These are phyloP conservation scores for Alnus glutinosa DNA, from an alignment of 306 rosid genomes.

Conservation along the genomic window DNA sequence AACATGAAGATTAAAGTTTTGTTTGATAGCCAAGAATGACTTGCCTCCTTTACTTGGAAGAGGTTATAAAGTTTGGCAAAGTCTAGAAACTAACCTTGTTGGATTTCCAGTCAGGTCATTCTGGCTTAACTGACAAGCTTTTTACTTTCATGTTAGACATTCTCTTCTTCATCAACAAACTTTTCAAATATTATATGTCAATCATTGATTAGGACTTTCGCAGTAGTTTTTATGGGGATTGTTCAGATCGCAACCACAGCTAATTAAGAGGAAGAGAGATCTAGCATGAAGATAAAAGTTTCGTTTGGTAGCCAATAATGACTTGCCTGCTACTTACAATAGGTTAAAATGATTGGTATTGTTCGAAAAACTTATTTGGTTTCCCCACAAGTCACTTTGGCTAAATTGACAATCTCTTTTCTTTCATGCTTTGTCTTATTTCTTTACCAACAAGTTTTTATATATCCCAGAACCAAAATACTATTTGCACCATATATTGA, in stretches of 20 bases:
- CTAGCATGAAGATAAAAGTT: constrained; percentile 22
- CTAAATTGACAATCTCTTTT: constrained; percentile 24
- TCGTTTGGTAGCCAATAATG: constrained; percentile 37
- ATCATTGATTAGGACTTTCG: too few relatives aligned
- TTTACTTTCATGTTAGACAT: constrained; percentile 28
- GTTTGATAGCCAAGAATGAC: too few relatives aligned
- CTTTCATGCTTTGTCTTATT: constrained; percentile 26
- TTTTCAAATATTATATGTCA: background rate
- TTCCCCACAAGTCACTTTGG: constrained; percentile 31
- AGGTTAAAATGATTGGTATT: background rate
- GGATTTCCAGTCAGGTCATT: constrained; percentile 21
- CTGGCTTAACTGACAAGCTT: constrained; percentile 30
- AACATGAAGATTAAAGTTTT: too few relatives aligned
- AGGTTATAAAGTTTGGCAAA: background rate
- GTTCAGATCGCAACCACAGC: too few relatives aligned
- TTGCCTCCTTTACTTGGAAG: too few relatives aligned
- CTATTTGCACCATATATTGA: too few relatives aligned
- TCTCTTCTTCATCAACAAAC: background rate
- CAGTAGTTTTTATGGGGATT: too few relatives aligned
- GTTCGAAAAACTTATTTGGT: background rate
- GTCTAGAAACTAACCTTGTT: background rate
- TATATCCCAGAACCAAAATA: too few relatives aligned
- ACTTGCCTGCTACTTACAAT: constrained; percentile 25
- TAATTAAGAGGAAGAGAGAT: too few relatives aligned
- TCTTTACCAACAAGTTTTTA: background rate